Evolutionary conservation across 2,329 filamentous ascomycete species (phyloP).

Genomic region (Ceratocystiopsis brevicomis): DNA sequence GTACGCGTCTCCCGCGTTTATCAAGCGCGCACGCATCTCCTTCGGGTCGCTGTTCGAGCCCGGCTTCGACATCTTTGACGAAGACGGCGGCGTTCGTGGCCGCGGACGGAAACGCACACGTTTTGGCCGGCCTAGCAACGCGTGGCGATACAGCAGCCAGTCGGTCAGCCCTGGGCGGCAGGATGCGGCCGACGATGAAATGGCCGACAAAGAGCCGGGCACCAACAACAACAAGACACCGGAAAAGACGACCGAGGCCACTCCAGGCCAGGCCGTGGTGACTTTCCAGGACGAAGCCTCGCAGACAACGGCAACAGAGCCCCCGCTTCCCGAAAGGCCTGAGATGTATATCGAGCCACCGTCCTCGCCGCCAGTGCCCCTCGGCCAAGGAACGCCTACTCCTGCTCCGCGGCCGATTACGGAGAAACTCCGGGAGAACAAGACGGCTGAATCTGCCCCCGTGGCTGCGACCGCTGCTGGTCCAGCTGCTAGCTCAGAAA

Average conservation of each 20-base stretch:
- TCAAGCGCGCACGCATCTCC: constrained; percentile 51
- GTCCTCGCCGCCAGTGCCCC: neutral
- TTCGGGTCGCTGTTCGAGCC: constrained; percentile 48
- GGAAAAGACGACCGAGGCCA: neutral
- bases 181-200: constrained; percentile 5
- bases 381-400: neutral
- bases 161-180: constrained; percentile 50
- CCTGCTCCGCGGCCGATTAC: neutral
- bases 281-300: too few relatives aligned
- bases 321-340: too few relatives aligned
- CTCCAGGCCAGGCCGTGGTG: too few relatives aligned
- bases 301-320: too few relatives aligned
- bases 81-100: constrained; percentile 40
- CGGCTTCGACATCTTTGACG: constrained; percentile 50
- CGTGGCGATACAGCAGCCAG: constrained; percentile 58
- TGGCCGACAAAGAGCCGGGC: neutral
- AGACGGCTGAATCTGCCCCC: neutral
- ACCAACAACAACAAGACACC: neutral
- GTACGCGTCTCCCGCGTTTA: constrained; percentile 63
- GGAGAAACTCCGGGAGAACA: too few relatives aligned
- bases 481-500: too few relatives aligned
- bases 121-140: constrained; percentile 44
- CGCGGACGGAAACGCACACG: constrained; percentile 51
- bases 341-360: neutral
- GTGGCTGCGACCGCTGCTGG: neutral